Percentiles rank a stretch among this genome's conserved stretches.
Conservation (phyloP, 768 basidiomycete species). For the Lactifluus volemus region DNA sequence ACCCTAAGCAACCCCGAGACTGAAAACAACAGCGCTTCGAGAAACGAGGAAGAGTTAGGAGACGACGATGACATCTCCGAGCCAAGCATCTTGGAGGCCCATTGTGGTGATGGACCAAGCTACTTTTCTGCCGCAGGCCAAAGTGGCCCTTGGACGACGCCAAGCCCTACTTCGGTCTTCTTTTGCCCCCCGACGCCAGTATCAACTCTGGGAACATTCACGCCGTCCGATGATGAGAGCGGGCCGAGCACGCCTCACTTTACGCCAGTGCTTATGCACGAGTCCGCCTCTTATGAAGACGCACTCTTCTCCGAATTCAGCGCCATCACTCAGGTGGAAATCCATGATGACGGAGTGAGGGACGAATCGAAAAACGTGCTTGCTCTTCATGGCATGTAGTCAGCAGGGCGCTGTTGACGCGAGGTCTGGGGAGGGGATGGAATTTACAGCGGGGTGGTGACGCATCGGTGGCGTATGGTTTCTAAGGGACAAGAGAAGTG, state of each 20-base stretch:
- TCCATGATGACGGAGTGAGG: not conserved
- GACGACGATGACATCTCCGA: not conserved
- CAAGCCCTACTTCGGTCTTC: not conserved
- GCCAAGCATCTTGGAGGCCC: not conserved
- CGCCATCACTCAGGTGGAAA: not conserved
- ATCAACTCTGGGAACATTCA: not conserved
- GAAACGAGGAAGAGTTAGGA: not conserved
- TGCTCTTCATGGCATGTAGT: not conserved
- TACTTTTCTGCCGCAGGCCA: not conserved
- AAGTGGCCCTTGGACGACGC: not conserved
- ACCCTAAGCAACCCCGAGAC: not conserved
- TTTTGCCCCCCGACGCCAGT: not conserved
- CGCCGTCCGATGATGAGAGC: not conserved
- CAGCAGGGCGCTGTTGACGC: not conserved
- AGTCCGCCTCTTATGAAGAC: conserved; percentile 1
- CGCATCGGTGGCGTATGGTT: not conserved
- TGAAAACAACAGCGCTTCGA: not conserved
- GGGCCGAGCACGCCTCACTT: not conserved
- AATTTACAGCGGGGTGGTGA: not conserved
- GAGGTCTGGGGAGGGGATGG: not conserved
- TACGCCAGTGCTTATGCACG: not conserved
- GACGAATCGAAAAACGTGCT: not conserved
- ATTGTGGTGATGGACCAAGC: not conserved
- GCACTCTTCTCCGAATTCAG: conserved; percentile 7
- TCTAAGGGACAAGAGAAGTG: not conserved